Evolutionary conservation across 78 protist species (phyloP), one percentile per base, ranked within the genome.

Genomic region (Creolimax fragrantissima): DNA sequence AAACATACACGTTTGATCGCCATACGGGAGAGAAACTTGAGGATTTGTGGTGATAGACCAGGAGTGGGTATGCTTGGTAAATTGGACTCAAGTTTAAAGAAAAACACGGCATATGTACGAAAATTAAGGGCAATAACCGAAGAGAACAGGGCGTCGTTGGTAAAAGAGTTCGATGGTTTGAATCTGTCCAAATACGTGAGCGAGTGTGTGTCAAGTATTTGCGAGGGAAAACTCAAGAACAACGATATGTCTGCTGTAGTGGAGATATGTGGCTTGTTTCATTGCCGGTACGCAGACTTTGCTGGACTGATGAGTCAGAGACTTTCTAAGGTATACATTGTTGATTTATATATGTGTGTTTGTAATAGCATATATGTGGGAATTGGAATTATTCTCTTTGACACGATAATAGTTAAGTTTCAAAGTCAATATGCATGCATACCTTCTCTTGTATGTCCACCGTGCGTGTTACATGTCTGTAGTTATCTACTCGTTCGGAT

Each of bases 171-270:
- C 39, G 3, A 2, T 3, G 4, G 67, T 42, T 24, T 89, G 44
- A 93, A 93, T 42, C 85, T 93, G 45, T 45, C 86, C 35, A 44
- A 45, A n/a, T 93, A 84, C 24, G 92, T 89, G 41, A 11, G 43
- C 41, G 94, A 93, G 2, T 91, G 83, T 84, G 88, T 84, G 45
- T n/a, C 35, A n/a, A 41, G 85, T 84, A 84, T 84, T 24, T 84
- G 88, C 45, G 92, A 89, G 35, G 84, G 85, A 4, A 92, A 92
- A 81, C 17, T 89, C 41, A 88, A 88, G 58, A 2, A 3, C 36
- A 36, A 36, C 89, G 93, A 91, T 88, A 17, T 91, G 83, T 4
- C 3, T 11, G 93, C 90, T 35, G 93, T 43, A 11, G 37, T 41
- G 7, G 39, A 44, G 43, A 32, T 92, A 17, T 35, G 81, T 7